Evolutionary conservation across 2,329 filamentous ascomycete species (phyloP), one percentile per base, ranked within the genome.

Genomic region (Capronia epimyces): DNA sequence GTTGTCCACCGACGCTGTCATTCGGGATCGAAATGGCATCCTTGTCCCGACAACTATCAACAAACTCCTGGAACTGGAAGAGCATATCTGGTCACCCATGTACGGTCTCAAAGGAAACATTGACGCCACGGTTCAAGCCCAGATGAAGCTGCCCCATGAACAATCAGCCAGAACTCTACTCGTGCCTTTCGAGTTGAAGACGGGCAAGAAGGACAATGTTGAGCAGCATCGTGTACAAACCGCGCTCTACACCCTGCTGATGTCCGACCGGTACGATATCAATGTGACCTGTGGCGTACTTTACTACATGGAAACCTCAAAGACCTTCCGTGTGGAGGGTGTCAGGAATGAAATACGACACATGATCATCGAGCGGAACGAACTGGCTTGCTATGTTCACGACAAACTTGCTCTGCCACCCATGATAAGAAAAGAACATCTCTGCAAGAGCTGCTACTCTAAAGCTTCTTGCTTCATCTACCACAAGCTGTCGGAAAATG

Each of bases 101-200:
- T 98, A 95, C 65, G 93, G 93, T 0, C 75, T 98, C 13, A 98
- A 98, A 67, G 93, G 93, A 24, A 98, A 97, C 62, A 93, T 98
- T 53, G 93, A 98, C 70, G 93, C 93, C 22, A 97, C 93, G 0
- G 87, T 98, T 1, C 88, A 98, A 70, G 86, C 93, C 13, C 81
- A 80, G 0, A 86, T 96, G 75, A 75, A 80, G 49, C 86, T 95
- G 50, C 80, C 82, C 21, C 72, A 78, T n/a, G 75, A 79, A 24
- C 36, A 34, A 20, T 20, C 43, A n/a, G 69, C 74, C 41, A 81
- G 81, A 54, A 87, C 80, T 3, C 73, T 97, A 56, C 90, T 90
- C 0, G 87, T 95, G 3, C 93, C 93, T 0, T 88, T 98, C 58
- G 93, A 98, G 66, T 80, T 98, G 62, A 98, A 98, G 70, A 97